Percentiles rank a stretch among this genome's conserved stretches.
Conservation (phyloP, 495 filamentous ascomycete species). For the Aspergillus asperescens region DNA sequence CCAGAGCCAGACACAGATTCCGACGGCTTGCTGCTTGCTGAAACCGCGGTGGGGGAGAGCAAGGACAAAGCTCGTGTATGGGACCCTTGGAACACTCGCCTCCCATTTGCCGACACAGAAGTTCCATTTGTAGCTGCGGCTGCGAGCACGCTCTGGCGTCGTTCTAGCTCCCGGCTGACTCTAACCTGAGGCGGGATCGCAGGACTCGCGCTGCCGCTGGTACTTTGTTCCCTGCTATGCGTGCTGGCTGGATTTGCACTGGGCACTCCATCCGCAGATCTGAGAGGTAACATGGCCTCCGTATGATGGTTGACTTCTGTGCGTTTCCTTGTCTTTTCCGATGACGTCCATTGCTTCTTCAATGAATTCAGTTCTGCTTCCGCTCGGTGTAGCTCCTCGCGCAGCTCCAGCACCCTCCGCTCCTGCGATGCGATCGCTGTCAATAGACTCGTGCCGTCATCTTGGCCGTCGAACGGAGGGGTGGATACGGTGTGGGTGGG, state of each 20-base stretch:
- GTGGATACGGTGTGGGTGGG: conserved; percentile 27
- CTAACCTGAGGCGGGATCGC: conserved; percentile 31
- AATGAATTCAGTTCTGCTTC: conserved; percentile 70
- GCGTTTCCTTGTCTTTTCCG: conserved; percentile 74
- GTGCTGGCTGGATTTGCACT: conserved; percentile 16
- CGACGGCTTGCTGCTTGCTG: conserved; percentile 26
- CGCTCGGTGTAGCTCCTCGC: conserved; percentile 77
- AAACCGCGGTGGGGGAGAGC: conserved; percentile 58
- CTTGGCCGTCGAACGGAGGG: conserved; percentile 40
- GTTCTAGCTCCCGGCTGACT: conserved; percentile 46
- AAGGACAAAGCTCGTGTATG: conserved; percentile 80
- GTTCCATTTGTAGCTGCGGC: conserved; percentile 28
- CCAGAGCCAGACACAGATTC: conserved; percentile 13
- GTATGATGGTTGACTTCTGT: conserved; percentile 53
- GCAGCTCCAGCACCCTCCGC: conserved; percentile 83
- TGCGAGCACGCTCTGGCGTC: conserved; percentile 41
- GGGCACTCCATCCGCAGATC: conserved; percentile 30
- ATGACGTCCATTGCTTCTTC: conserved; percentile 75
- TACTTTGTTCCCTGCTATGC: conserved; percentile 31
- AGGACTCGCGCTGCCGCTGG: conserved; percentile 26
- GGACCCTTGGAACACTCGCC: conserved; percentile 65
- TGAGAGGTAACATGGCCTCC: conserved; percentile 55
- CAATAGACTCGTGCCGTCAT: conserved; percentile 71
- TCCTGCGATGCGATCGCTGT: conserved; percentile 89
- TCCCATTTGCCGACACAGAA: conserved; percentile 39